phyloP scores from a whole-genome alignment of 768 basidiomycete species.

The Tricholoma terreum region DNA sequence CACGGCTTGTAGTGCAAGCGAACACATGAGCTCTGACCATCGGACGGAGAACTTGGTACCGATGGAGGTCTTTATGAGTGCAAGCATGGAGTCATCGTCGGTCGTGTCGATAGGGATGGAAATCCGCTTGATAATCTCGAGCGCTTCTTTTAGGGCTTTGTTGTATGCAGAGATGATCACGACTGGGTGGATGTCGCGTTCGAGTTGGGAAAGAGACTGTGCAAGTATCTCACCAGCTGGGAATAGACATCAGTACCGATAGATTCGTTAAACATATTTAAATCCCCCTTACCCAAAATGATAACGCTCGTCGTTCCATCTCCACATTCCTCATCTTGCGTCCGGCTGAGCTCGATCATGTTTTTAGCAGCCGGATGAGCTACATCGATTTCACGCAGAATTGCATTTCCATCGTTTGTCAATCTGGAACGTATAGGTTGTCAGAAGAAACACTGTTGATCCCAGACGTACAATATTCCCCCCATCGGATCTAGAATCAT shows the following conservation, averaged over 20 bases:
- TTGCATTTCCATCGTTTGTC: constrained; percentile 99
- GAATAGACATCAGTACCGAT: background rate
- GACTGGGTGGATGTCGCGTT: constrained; percentile 97
- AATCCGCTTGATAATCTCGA: constrained; percentile 83
- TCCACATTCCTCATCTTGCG: constrained; percentile 98
- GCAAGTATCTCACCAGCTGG: constrained; percentile 94
- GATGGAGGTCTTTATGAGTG: constrained; percentile 96
- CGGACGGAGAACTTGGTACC: constrained; percentile 97
- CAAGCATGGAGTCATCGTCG: constrained; percentile 88
- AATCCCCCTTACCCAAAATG: constrained; percentile 75
- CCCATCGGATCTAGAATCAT: constrained; percentile 99
- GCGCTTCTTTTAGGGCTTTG: constrained; percentile 89
- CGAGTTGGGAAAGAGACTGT: constrained; percentile 87
- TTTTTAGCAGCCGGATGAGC: constrained; percentile 99
- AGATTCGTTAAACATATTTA: background rate
- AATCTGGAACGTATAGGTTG: constrained; percentile 46
- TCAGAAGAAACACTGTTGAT: constrained; percentile 4
- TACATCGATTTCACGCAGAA: constrained; percentile 96
- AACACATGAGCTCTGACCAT: constrained; percentile 98
- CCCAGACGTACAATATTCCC: constrained; percentile 75
- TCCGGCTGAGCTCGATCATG: constrained; percentile 97
- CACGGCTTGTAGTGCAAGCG: constrained; percentile 88
- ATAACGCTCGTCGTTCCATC: constrained; percentile 99
- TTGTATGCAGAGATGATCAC: constrained; percentile 99
- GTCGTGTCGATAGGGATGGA: constrained; percentile 86